These are phyloP conservation scores for Cyclotella sp. DNA, from an alignment of 108 stramenopile species.

Conservation along the genomic window DNA sequence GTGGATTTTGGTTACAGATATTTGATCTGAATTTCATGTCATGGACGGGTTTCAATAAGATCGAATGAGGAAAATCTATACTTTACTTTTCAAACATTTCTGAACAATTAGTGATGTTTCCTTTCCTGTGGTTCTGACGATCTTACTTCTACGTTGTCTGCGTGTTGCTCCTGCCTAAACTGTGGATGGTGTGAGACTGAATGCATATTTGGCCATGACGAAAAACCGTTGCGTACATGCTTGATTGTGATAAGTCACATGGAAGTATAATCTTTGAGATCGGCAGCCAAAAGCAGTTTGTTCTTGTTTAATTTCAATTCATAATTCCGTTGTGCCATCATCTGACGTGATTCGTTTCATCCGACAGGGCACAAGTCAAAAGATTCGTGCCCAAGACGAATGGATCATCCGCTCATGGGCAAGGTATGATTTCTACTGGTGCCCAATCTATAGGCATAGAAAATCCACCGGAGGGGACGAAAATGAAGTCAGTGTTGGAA, in stretches of 20 bases:
- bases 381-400: constrained; percentile 72
- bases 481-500: constrained; percentile 88
- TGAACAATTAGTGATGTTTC: constrained; percentile 38
- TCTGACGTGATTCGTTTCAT: neutral
- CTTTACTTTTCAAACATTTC: constrained; percentile 47
- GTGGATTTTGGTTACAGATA: neutral
- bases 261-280: constrained; percentile 62
- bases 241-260: constrained; percentile 28
- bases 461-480: constrained; percentile 32
- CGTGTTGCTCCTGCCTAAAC: neutral
- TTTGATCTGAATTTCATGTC: neutral
- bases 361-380: constrained; percentile 54
- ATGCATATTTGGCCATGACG: constrained; percentile 47
- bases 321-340: neutral
- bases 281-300: constrained; percentile 36
- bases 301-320: neutral
- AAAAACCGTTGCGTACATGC: constrained; percentile 38
- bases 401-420: constrained; percentile 60
- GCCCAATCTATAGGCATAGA: constrained; percentile 71
- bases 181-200: neutral
- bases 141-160: constrained; percentile 2
- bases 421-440: constrained; percentile 84
- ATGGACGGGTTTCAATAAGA: constrained; percentile 1
- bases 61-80: constrained; percentile 53
- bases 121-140: constrained; percentile 49